phyloP scores from a whole-genome alignment of 2,329 filamentous ascomycete genomes.

The Akanthomyces uredinophilus region DNA sequence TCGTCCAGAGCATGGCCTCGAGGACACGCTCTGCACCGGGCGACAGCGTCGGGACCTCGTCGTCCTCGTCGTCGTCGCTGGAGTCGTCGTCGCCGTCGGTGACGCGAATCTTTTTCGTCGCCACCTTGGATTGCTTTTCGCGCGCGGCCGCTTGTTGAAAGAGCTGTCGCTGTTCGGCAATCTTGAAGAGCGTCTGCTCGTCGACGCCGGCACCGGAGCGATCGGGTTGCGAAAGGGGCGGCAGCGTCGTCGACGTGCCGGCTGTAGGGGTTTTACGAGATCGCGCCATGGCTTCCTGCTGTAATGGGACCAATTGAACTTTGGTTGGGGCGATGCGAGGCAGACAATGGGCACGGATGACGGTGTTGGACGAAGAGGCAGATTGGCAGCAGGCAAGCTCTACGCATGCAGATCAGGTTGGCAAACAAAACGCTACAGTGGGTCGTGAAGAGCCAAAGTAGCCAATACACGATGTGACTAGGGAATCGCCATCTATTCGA shows the following conservation, averaged over 20 bases:
- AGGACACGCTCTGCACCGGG: conserved; percentile 46
- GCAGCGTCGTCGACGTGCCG: conserved; percentile 25
- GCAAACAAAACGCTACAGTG: too few species aligned
- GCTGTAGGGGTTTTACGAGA: conserved; percentile 4
- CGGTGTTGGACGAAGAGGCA: too few species aligned
- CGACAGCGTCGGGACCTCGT: conserved; percentile 31
- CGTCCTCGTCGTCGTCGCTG: conserved; percentile 25
- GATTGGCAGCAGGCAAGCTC: too few species aligned
- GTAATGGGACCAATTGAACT: background rate
- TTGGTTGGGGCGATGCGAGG: background rate
- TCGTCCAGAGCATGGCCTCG: conserved; percentile 53
- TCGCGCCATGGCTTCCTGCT: conserved; percentile 3
- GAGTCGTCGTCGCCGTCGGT: conserved; percentile 21
- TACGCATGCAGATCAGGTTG: too few species aligned
- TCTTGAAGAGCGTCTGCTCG: conserved; percentile 65
- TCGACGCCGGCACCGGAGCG: conserved; percentile 47
- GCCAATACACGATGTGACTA: too few species aligned
- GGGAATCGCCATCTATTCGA: too few species aligned
- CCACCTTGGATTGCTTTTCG: conserved; percentile 25
- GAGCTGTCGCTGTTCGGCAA: conserved; percentile 62
- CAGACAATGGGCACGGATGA: background rate
- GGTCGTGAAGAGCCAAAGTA: too few species aligned
- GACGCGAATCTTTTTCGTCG: conserved; percentile 9
- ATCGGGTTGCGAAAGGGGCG: conserved; percentile 52
- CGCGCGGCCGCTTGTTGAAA: conserved; percentile 43